Percentiles rank a stretch among this genome's conserved stretches.
phyloP scores from a whole-genome alignment of 148 eudicot genomes.

The Arbutus unedo region DNA sequence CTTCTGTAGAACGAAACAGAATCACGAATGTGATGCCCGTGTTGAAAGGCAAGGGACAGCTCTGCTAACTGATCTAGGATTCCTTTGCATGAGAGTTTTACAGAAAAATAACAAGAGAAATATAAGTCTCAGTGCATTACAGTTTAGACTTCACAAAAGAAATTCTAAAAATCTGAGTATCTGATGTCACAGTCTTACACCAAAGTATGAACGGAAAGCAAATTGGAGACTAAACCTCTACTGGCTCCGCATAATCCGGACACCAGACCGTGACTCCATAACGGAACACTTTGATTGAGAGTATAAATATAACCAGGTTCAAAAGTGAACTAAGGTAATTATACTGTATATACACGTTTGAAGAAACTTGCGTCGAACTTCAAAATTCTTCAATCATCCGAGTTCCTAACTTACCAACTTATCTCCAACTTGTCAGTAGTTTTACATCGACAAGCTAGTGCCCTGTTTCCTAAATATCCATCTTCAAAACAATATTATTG shows the following conservation, averaged over 20 bases:
- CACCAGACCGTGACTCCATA: background rate
- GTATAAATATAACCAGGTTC: slow-evolving; percentile 5
- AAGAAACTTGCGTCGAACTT: slow-evolving; percentile 16
- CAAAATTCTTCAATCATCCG: slow-evolving; percentile 20
- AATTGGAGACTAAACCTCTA: slow-evolving; percentile 12
- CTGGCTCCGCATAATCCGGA: background rate
- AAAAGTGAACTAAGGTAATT: slow-evolving; percentile 23
- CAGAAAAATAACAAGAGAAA: background rate
- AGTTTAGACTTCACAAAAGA: background rate
- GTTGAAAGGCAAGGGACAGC: background rate
- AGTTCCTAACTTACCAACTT: slow-evolving; percentile 6
- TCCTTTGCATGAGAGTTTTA: slow-evolving; percentile 6
- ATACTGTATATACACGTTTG: slow-evolving; percentile 58
- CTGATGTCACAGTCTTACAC: background rate
- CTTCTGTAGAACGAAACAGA: background rate
- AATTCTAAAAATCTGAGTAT: slow-evolving; percentile 4
- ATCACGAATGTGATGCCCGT: background rate
- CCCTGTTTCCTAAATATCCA: slow-evolving; percentile 42
- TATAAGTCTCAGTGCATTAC: background rate
- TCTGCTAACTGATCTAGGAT: background rate
- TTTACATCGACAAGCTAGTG: slow-evolving; percentile 15
- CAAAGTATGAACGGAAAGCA: background rate
- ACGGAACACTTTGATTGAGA: slow-evolving; percentile 8
- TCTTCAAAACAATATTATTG: slow-evolving; percentile 52
- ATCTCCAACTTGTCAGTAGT: background rate